Evolutionary conservation across 148 eudicot genomes (phyloP), one percentile per base, ranked within the genome.

Genomic region (Vaccinium corymbosum): DNA sequence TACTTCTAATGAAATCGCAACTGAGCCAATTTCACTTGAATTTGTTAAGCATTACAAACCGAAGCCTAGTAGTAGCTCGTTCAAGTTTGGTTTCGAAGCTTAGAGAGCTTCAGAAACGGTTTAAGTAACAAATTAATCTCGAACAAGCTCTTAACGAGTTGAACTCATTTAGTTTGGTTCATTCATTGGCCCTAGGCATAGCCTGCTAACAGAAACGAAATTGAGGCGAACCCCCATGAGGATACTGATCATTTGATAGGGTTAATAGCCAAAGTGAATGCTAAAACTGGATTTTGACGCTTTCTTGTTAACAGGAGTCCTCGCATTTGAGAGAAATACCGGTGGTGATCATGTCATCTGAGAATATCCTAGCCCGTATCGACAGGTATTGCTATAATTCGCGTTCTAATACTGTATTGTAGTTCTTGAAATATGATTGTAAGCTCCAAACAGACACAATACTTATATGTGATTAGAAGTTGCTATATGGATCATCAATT

Each of bases 291-390:
- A 42, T 78, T 59, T 80, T 62, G 15, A 14, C 71, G 59, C 64
- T 82, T 82, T 80, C 48, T 78, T 42, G 73, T 71, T 76, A 77
- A 61, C 92, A 92, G 91, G 90, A 87, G 46, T 89, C 92, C 14
- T 85, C 91, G 1, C 76, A 88, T 50, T 84, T 90, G 71, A 85
- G 85, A 64, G 87, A 90, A 76, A 88, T 90, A 51, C 94, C 94
- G 0, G 94, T 92, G 25, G 94, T 92, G 85, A 84, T 92, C 76
- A 92, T 92, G 94, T 92, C 94, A 6, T 92, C 94, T 1, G 94
- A 92, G 89, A 92, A 90, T 72, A 82, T 92, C 70, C 20, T 90
- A 38, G 32, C 93, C n/a, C 90, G 93, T 7, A 90, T 92, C 17
- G 92, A 92, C 61, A 88, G 92, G 94, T 92, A 89, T 25, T 25